phyloP scores from a whole-genome alignment of 2,329 filamentous ascomycete genomes.

The Hymenotorrendiella dingleyae region DNA sequence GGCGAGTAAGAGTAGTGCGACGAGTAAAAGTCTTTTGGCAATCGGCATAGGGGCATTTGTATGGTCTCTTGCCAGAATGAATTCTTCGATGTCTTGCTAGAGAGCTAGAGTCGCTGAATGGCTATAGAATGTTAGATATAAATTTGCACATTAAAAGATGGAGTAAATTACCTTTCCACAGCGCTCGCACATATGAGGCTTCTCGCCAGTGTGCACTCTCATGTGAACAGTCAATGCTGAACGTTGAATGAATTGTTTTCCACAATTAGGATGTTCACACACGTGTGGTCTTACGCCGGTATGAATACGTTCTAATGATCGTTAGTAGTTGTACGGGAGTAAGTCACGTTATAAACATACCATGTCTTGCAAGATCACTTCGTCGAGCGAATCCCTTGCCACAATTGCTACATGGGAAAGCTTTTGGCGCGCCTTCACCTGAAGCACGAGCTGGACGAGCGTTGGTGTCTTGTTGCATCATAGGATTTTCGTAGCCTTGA shows the following conservation, averaged over 20 bases:
- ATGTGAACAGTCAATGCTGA: constrained; percentile 93
- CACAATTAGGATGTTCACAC: constrained; percentile 82
- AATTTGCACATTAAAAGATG: not conserved
- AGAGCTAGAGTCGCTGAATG: constrained; percentile 94
- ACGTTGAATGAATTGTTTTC: constrained; percentile 95
- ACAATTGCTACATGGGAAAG: constrained; percentile 86
- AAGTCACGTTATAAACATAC: constrained; percentile 46
- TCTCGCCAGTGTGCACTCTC: constrained; percentile 94
- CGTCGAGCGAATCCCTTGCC: constrained; percentile 86
- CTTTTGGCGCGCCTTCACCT: constrained; percentile 44
- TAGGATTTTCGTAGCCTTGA: constrained; percentile 24
- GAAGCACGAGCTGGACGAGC: constrained; percentile 13
- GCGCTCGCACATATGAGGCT: constrained; percentile 94
- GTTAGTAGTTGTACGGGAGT: constrained; percentile 7
- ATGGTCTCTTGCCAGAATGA: constrained; percentile 90
- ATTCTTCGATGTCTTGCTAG: constrained; percentile 89
- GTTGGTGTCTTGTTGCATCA: constrained; percentile 29
- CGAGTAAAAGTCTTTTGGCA: constrained; percentile 98
- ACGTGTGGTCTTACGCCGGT: constrained; percentile 85
- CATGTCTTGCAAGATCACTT: constrained; percentile 90
- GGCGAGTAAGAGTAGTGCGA: constrained; percentile 87
- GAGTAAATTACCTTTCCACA: constrained; percentile 73
- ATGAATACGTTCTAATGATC: constrained; percentile 77
- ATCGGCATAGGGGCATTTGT: constrained; percentile 95
- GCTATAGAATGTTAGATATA: constrained; percentile 45